Percentiles rank a stretch among this genome's conserved stretches.
phyloP scores from a whole-genome alignment of 495 filamentous ascomycete species.

The Staphylotrichum tortipilum region DNA sequence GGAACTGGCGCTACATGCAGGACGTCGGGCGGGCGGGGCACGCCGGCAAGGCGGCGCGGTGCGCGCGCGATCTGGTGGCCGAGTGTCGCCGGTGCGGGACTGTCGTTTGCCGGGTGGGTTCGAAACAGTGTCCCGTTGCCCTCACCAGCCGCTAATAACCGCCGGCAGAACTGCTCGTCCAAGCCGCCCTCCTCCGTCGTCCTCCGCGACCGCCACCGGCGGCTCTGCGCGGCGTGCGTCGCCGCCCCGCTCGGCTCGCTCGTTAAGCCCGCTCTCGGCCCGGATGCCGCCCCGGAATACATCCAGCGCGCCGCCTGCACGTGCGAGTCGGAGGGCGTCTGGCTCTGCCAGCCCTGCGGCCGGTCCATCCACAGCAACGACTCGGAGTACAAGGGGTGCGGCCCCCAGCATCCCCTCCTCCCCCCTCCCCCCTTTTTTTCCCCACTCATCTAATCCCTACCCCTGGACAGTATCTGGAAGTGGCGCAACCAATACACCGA shows the following conservation, averaged over 20 bases:
- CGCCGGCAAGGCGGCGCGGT: constrained; percentile 60
- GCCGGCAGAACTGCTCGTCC: constrained; percentile 66
- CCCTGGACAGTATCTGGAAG: constrained; percentile 59
- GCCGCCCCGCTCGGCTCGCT: constrained; percentile 51
- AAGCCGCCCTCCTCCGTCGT: constrained; percentile 58
- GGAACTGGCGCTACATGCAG: constrained; percentile 45
- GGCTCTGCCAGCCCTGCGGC: constrained; percentile 77
- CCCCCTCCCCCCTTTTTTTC: background rate
- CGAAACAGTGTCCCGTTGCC: background rate
- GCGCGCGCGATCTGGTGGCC: constrained; percentile 75
- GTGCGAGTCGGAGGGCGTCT: constrained; percentile 54
- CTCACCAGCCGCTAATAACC: background rate
- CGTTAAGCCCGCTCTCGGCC: constrained; percentile 22
- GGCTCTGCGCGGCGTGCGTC: constrained; percentile 66
- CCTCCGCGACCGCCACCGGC: constrained; percentile 62
- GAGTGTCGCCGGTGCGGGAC: constrained; percentile 71
- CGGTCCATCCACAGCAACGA: constrained; percentile 58
- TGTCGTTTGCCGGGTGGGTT: constrained; percentile 67
- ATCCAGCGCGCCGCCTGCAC: constrained; percentile 57
- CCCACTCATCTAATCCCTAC: background rate
- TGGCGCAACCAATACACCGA: constrained; percentile 83
- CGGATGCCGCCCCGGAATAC: constrained; percentile 27
- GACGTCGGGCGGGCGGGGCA: constrained; percentile 23
- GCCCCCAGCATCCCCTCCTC: too few species aligned
- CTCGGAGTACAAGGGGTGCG: constrained; percentile 54